phyloP scores from a whole-genome alignment of 1,284 basidiomycete species.

The Salmacisia buchloeana region DNA sequence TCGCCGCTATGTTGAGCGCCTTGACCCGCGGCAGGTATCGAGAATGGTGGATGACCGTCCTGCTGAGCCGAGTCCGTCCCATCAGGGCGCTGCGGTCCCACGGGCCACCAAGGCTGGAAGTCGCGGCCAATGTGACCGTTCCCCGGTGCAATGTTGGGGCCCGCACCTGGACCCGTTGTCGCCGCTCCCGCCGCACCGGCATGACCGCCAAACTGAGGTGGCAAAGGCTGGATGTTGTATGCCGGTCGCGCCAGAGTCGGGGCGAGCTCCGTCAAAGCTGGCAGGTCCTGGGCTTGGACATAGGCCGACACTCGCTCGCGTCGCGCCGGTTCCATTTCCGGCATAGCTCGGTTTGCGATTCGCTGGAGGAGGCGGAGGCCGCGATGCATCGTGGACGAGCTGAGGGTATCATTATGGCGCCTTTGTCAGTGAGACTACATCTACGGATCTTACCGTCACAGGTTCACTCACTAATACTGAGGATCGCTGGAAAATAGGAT shows the following conservation, averaged over 20 bases:
- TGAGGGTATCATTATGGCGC: neutral
- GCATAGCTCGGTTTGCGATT: neutral
- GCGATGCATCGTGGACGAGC: neutral
- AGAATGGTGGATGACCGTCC: too few relatives aligned
- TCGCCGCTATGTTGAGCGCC: too few relatives aligned
- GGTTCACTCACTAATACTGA: constrained; percentile 17
- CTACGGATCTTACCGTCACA: neutral
- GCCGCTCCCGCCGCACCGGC: neutral
- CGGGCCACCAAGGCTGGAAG: neutral
- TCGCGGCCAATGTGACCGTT: neutral
- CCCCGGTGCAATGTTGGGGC: too few relatives aligned
- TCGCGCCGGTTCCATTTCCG: neutral
- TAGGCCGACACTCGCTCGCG: neutral
- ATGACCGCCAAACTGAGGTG: neutral
- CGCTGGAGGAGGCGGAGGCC: neutral
- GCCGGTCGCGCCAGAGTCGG: neutral
- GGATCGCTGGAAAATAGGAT: constrained; percentile 33
- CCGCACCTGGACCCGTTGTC: neutral
- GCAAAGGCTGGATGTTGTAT: neutral
- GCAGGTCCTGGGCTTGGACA: neutral
- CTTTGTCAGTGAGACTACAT: neutral
- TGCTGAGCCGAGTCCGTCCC: too few relatives aligned
- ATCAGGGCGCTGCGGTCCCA: too few relatives aligned
- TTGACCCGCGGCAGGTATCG: too few relatives aligned
- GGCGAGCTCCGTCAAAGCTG: neutral